These are phyloP conservation scores for Colletotrichum sansevieriae DNA, from an alignment of 2,329 filamentous ascomycete genomes.

Conservation along the genomic window DNA sequence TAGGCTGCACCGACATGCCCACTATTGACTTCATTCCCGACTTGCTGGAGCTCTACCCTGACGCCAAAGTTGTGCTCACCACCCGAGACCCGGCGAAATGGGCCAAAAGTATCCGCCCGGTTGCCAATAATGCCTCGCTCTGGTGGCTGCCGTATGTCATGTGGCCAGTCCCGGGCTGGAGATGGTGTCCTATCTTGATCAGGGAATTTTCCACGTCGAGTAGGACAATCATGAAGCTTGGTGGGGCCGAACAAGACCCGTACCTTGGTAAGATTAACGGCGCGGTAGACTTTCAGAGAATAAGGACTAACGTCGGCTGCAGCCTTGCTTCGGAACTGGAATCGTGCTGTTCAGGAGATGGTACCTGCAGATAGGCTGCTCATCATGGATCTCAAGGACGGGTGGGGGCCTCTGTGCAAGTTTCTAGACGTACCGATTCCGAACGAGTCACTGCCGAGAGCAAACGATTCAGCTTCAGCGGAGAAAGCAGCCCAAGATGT, in stretches of 20 bases:
- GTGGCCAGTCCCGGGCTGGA: conserved; percentile 26
- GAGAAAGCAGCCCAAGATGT: conserved; percentile 1
- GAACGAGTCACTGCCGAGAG: conserved; percentile 41
- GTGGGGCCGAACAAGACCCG: neutral
- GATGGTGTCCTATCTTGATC: conserved; percentile 6
- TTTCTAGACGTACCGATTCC: conserved; percentile 52
- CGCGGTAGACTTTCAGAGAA: neutral
- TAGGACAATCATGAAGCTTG: neutral
- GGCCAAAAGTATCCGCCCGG: conserved; percentile 48
- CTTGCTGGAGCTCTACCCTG: conserved; percentile 61
- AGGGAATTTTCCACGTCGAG: neutral
- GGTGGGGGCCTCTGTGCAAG: conserved; percentile 53
- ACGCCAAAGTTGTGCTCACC: conserved; percentile 61
- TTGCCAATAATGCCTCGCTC: neutral
- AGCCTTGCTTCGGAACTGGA: conserved; percentile 13
- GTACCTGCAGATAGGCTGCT: conserved; percentile 42
- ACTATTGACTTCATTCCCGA: conserved; percentile 57
- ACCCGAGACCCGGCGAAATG: conserved; percentile 53
- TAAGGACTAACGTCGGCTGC: neutral
- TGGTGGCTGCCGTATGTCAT: conserved; percentile 24
- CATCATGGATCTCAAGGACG: conserved; percentile 52
- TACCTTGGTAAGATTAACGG: neutral
- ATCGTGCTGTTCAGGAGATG: neutral
- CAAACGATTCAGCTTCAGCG: conserved; percentile 22
- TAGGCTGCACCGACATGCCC: conserved; percentile 61